Evolutionary conservation across 2,329 filamentous ascomycete genomes (phyloP).

Genomic region (Microdochium trichocladiopsis): DNA sequence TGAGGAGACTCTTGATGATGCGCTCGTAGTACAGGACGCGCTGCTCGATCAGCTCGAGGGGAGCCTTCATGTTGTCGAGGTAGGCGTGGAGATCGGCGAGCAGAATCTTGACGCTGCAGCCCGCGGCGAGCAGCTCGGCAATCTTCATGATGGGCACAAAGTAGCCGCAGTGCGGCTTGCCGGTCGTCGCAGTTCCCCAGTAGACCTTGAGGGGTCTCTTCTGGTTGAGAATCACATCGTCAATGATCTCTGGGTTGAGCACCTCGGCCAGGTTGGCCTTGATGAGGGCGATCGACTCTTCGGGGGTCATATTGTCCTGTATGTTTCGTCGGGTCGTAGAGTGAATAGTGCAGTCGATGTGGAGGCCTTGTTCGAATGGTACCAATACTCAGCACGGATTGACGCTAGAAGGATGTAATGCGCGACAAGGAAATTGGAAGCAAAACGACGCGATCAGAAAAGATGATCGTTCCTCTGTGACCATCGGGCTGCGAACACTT

Average conservation of each 20-base stretch:
- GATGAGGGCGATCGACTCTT: conserved; percentile 69
- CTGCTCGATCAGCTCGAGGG: conserved; percentile 77
- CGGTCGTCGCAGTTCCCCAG: conserved; percentile 84
- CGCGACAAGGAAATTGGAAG: not conserved
- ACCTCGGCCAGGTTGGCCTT: conserved; percentile 74
- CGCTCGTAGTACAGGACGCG: conserved; percentile 79
- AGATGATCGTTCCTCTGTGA: not conserved
- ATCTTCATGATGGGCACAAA: conserved; percentile 86
- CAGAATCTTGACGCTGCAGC: conserved; percentile 74
- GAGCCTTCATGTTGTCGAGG: conserved; percentile 78
- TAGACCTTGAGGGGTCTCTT: conserved; percentile 72
- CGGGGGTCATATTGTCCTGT: conserved; percentile 25
- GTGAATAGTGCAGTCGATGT: no score
- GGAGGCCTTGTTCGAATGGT: no score
- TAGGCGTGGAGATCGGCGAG: conserved; percentile 72
- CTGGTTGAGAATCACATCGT: conserved; percentile 61
- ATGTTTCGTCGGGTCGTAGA: not conserved
- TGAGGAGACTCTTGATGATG: conserved; percentile 66
- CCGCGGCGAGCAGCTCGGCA: conserved; percentile 77
- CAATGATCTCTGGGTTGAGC: conserved; percentile 77
- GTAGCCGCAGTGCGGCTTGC: conserved; percentile 85
- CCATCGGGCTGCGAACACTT: not conserved
- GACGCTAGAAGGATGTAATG: no score
- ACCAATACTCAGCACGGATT: no score
- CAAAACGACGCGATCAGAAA: not conserved